phyloP scores from a whole-genome alignment of 768 basidiomycete species.

The Calvatia gigantea region DNA sequence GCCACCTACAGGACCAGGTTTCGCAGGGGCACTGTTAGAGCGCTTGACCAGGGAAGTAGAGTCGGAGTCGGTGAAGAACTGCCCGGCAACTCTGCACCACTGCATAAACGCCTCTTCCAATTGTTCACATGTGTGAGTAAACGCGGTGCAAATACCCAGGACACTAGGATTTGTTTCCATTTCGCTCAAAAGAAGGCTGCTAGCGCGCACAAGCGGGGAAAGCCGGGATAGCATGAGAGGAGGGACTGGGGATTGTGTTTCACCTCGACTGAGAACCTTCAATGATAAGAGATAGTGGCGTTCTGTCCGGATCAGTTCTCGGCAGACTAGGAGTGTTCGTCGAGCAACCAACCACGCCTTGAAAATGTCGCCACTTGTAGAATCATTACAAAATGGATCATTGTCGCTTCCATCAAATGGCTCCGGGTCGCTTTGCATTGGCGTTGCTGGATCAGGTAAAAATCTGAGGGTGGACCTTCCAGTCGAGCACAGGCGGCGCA shows the following conservation, averaged over 20 bases:
- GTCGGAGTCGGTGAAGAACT: background rate
- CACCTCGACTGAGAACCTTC: conserved; percentile 28
- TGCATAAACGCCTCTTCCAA: conserved; percentile 53
- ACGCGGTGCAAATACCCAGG: conserved; percentile 59
- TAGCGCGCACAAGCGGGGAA: conserved; percentile 46
- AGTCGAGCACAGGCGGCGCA: background rate
- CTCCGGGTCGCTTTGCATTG: conserved; percentile 17
- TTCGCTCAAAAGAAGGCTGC: conserved; percentile 41
- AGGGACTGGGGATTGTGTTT: conserved; percentile 42
- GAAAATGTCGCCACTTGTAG: background rate
- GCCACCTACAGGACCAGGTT: background rate
- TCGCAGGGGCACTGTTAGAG: conserved; percentile 1
- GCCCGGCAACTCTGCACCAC: conserved; percentile 57
- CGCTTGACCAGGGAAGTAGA: background rate
- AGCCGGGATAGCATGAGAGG: conserved; percentile 49
- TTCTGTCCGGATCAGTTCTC: conserved; percentile 41
- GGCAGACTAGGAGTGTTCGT: conserved; percentile 33
- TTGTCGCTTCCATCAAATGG: background rate
- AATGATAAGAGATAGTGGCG: conserved; percentile 38
- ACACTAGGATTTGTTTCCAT: conserved; percentile 61
- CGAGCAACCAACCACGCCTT: conserved; percentile 33
- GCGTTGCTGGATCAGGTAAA: conserved; percentile 16
- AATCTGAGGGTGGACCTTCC: background rate
- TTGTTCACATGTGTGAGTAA: conserved; percentile 46
- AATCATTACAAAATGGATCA: no score